Conservation (phyloP, 1,284 basidiomycete species). For the Tilletia indica region DNA sequence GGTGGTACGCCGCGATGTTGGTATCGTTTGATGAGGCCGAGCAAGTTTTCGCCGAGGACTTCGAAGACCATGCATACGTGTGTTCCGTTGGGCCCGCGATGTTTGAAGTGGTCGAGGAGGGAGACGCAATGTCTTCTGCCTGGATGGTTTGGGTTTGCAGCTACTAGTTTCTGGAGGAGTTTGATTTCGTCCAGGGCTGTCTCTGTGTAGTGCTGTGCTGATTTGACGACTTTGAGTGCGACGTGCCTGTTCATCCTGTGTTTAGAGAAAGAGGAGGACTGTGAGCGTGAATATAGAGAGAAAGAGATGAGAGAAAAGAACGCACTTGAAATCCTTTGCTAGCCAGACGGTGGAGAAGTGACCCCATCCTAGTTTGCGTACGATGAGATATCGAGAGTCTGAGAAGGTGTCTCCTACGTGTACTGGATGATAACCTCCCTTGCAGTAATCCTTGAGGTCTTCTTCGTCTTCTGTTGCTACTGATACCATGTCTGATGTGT, state of each 20-base stretch:
- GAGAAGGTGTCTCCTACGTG: constrained; percentile 91
- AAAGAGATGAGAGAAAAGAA: not conserved
- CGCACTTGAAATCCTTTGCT: constrained; percentile 52
- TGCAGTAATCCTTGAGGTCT: constrained; percentile 57
- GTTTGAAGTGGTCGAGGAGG: constrained; percentile 93
- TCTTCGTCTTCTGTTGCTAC: constrained; percentile 58
- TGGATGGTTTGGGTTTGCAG: constrained; percentile 66
- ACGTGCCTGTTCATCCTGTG: constrained; percentile 87
- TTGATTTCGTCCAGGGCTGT: constrained; percentile 99
- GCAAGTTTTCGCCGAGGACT: constrained; percentile 95
- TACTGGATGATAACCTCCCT: constrained; percentile 82
- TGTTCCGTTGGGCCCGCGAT: constrained; percentile 91
- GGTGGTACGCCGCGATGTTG: constrained; percentile 95
- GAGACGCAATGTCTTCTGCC: constrained; percentile 70
- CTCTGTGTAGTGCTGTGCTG: constrained; percentile 92
- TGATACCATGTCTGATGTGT: constrained; percentile 13
- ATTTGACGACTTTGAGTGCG: constrained; percentile 98
- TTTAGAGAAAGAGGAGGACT: constrained; percentile 23
- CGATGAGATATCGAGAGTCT: constrained; percentile 81
- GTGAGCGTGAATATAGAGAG: not conserved
- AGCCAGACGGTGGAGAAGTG: constrained; percentile 70
- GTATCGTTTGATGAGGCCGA: constrained; percentile 92
- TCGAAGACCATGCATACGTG: constrained; percentile 99
- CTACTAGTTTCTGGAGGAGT: constrained; percentile 89
- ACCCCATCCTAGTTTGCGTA: constrained; percentile 96